These are phyloP conservation scores for Quercus suber DNA, from an alignment of 306 rosid genomes.

Conservation along the genomic window DNA sequence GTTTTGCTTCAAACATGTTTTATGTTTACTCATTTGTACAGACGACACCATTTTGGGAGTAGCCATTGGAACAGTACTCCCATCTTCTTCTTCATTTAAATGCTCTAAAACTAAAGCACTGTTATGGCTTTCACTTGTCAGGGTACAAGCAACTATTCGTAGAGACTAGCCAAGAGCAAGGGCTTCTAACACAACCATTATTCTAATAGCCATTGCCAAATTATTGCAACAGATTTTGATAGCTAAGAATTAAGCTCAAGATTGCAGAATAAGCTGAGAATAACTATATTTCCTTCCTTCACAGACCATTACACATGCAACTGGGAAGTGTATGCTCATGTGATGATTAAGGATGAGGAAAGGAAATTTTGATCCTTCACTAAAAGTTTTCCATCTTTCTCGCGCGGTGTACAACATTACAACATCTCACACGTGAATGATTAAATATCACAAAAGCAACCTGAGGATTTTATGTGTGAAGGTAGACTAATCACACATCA, in stretches of 20 bases:
- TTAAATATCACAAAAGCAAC: neutral
- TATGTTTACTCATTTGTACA: too few relatives aligned
- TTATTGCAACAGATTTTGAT: conserved; percentile 54
- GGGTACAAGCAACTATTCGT: conserved; percentile 68
- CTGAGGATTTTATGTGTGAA: neutral
- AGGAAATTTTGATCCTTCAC: too few relatives aligned
- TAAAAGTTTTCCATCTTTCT: too few relatives aligned
- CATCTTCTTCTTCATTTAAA: too few relatives aligned
- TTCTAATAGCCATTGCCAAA: conserved; percentile 89
- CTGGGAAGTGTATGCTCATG: too few relatives aligned
- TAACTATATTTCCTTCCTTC: neutral
- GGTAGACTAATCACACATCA: neutral
- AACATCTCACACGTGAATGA: neutral
- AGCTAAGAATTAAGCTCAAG: neutral
- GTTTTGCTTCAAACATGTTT: too few relatives aligned
- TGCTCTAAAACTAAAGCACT: too few relatives aligned
- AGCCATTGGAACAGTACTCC: too few relatives aligned
- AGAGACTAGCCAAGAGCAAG: conserved; percentile 84
- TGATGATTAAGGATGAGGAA: too few relatives aligned
- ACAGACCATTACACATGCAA: neutral
- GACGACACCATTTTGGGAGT: too few relatives aligned
- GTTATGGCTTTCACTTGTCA: conserved; percentile 32
- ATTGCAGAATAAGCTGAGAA: neutral
- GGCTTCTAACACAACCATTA: conserved; percentile 94
- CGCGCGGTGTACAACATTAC: neutral